These are phyloP conservation scores for Panicum hallii DNA, from an alignment of 202 grass and related monocot genomes.

Conservation along the genomic window DNA sequence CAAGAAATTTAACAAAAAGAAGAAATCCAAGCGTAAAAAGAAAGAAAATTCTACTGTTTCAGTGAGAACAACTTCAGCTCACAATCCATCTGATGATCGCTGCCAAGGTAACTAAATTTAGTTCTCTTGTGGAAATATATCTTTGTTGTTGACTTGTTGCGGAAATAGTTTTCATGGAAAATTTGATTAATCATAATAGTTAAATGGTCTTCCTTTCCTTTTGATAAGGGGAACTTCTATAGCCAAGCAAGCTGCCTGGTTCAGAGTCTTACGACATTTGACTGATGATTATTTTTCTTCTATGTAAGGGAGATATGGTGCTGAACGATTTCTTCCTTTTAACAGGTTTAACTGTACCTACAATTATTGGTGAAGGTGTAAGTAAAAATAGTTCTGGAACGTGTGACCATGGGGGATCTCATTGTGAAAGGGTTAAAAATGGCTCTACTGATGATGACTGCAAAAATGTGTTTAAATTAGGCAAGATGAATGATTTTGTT, in stretches of 20 bases:
- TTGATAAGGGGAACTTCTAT: slow-evolving; percentile 22
- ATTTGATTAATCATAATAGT: slow-evolving; percentile 20
- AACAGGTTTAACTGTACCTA: slow-evolving; percentile 45
- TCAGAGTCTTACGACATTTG: slow-evolving; percentile 21
- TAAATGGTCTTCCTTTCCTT: slow-evolving; percentile 27
- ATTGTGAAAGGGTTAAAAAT: slow-evolving; percentile 44
- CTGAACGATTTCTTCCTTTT: slow-evolving; percentile 39
- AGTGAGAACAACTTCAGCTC: slow-evolving; percentile 29
- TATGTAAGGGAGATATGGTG: slow-evolving; percentile 7
- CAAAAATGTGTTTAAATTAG: slow-evolving; percentile 36
- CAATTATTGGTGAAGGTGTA: slow-evolving; percentile 40
- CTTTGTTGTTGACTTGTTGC: not conserved
- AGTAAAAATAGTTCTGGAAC: slow-evolving; percentile 31
- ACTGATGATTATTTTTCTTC: not conserved
- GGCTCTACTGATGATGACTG: slow-evolving; percentile 30
- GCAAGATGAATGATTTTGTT: slow-evolving; percentile 48
- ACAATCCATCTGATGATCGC: slow-evolving; percentile 36
- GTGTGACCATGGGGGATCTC: slow-evolving; percentile 19
- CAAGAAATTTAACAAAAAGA: slow-evolving; percentile 65
- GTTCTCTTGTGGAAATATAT: slow-evolving; percentile 28
- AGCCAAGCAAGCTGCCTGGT: slow-evolving; percentile 21
- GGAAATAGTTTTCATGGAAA: slow-evolving; percentile 18
- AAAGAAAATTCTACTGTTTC: slow-evolving; percentile 34
- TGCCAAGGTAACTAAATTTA: slow-evolving; percentile 54
- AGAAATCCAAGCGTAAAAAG: slow-evolving; percentile 58